Evolutionary conservation across 2,329 filamentous ascomycete genomes (phyloP), one percentile per base, ranked within the genome.

Genomic region (Cladophialophora chaetospira): DNA sequence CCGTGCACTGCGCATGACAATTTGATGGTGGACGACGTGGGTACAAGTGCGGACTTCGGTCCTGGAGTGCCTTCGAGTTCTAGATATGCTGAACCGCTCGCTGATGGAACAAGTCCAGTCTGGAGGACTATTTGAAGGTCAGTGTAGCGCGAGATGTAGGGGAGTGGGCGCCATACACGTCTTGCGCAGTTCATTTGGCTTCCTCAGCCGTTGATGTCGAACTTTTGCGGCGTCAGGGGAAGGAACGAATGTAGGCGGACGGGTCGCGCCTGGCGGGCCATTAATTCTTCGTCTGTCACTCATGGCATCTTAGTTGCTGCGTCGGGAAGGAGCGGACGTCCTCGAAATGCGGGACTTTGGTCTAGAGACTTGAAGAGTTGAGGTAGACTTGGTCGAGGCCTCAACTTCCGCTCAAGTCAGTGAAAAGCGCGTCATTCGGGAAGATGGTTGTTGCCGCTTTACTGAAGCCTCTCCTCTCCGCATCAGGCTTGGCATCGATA

Each of bases 1-100:
- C 94, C 94, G 74, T 97, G 93, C 53, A 97, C 90, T 9, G 91
- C 92, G 72, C 92, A 96, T 61, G 88, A 89, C 59, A 99, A 85
- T 73, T 99, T 99, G 69, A 97, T 82, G 49, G 89, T 89, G 33
- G 86, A 83, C 5, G 79, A 76, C 10, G 77, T 72, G 6, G 79
- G 74, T 15, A 79, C 43, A 83, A 75, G 55, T 76, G 75, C 57
- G 71, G 36, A 11, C 33, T 53, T 60, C 72, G 55, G 70, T 53
- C 70, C 67, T 59, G 72, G 72, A 10, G 80, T 75, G 6, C 82
- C 78, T 70, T 85, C 70, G 64, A 77, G 70, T 72, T 79, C 71
- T 57, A 76, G 68, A 63, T 77, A 99, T 53, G 94, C 91, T 15
- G 92, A 97, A 11, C 94, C 94, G 46, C 91, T 94, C 10, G 94